Conservation (phyloP, 1,139 yeast genomes). For the Scheffersomyces segobiensis region DNA sequence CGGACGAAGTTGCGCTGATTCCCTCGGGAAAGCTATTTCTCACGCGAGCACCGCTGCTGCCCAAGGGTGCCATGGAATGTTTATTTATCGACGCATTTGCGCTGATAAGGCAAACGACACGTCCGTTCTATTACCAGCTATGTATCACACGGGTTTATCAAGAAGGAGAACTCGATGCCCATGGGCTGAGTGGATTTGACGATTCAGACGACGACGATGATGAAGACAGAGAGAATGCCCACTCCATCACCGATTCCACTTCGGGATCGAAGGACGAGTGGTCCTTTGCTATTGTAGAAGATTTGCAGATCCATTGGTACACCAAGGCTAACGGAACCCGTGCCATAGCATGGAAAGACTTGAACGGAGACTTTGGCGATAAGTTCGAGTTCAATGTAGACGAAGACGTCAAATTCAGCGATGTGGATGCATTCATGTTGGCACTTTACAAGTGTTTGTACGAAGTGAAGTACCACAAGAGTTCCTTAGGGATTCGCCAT, state of each 20-base stretch:
- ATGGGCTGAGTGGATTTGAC: conserved; percentile 36
- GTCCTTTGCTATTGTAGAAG: conserved; percentile 66
- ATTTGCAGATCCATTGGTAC: conserved; percentile 50
- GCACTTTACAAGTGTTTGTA: conserved; percentile 69
- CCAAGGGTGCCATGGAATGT: conserved; percentile 86
- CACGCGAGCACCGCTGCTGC: conserved; percentile 73
- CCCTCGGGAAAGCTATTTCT: conserved; percentile 81
- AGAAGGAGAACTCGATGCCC: conserved; percentile 58
- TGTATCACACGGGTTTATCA: conserved; percentile 68
- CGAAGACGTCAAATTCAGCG: conserved; percentile 53
- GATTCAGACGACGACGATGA: conserved; percentile 60
- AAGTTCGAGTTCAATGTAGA: conserved; percentile 75
- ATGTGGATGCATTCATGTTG: conserved; percentile 65
- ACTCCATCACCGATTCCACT: conserved; percentile 26
- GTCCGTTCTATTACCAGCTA: conserved; percentile 68
- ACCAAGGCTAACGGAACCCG: conserved; percentile 31
- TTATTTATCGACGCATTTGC: conserved; percentile 75
- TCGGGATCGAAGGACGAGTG: conserved; percentile 57
- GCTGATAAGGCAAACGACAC: conserved; percentile 65
- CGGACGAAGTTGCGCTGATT: conserved; percentile 69
- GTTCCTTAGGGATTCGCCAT: conserved; percentile 48
- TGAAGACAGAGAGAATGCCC: conserved; percentile 39
- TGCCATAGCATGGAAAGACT: conserved; percentile 77
- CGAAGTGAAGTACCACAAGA: conserved; percentile 68
- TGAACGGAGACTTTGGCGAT: conserved; percentile 87